Evolutionary conservation across 129 eudicot genomes (phyloP), one percentile per base, ranked within the genome.

Genomic region (Glebionis coronaria): DNA sequence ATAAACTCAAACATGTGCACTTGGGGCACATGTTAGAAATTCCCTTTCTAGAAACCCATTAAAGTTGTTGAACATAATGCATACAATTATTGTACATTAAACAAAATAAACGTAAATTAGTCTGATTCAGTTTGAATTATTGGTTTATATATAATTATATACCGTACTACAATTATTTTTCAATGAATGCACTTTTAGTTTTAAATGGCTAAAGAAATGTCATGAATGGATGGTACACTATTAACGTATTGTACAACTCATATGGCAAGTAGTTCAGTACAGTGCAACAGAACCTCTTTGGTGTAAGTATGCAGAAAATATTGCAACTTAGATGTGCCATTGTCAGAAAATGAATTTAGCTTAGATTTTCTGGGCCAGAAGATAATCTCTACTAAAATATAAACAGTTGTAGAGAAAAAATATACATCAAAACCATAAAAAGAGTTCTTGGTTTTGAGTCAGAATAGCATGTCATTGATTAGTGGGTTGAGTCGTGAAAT

Each of bases 271-370:
- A 12, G 47, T 28, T 13, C 44, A 65, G 72, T 45, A 64, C 9
- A 51, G 54, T 68, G 45, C 29, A 25, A 3, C 59, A 76, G 75
- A 52, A 18, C 75, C 65, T 38, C 11, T 68, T 69, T 68, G 4
- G 75, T 76, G 80, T 0, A 76, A 76, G 68, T 67, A 40, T 50
- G 38, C 21, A 74, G 29, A 19, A 73, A 50, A 50, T 4, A 63
- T 66, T 74, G 47, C 69, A 38, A 67, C 74, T 61, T 76, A 76
- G 70, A 76, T 61, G 73, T 67, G 54, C 23, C 14, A 67, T 67
- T 74, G 80, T 76, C 80, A 76, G 80, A 69, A 68, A 44, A 45
- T 76, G 75, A 76, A 76, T 76, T 68, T 76, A 68, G 58, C 16
- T 58, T 76, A 76, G 80, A 76, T 76, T 76, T 76, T 69, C 6